Evolutionary conservation across 78 protist species (phyloP).

Genomic region (Dictyostelium discoideum): DNA sequence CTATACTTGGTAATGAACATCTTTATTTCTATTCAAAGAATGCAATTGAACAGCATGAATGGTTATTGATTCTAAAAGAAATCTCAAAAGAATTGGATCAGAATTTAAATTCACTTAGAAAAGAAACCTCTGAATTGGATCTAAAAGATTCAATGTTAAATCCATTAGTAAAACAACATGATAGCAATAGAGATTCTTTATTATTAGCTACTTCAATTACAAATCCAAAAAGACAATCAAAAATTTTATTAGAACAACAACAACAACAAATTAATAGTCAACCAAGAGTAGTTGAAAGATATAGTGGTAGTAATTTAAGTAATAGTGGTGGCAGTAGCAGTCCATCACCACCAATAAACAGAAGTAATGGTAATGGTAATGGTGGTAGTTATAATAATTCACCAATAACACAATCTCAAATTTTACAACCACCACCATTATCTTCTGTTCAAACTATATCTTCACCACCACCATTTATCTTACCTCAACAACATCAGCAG

Average conservation of each 20-base stretch:
- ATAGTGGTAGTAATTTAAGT: background rate
- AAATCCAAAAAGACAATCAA: constrained; percentile 57
- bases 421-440: background rate
- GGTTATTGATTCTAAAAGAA: constrained; percentile 36
- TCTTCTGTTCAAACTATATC: background rate
- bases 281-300: constrained; percentile 30
- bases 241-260: background rate
- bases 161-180: constrained; percentile 34
- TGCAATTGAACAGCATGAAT: constrained; percentile 62
- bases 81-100: constrained; percentile 55
- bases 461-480: background rate
- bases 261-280: background rate
- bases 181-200: constrained; percentile 26
- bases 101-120: constrained; percentile 15
- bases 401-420: background rate
- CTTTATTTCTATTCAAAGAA: constrained; percentile 47
- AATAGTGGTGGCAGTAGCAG: background rate
- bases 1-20: constrained; percentile 65
- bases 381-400: background rate
- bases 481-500: constrained; percentile 5
- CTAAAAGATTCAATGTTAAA: background rate
- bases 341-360: background rate
- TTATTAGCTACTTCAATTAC: background rate
- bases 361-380: background rate
- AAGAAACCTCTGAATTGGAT: constrained; percentile 19